A percentile compares a stretch with the other conserved stretches of the same genome.
Conservation (phyloP, 2,329 filamentous ascomycete species). For the Fusarium hainanense region DNA sequence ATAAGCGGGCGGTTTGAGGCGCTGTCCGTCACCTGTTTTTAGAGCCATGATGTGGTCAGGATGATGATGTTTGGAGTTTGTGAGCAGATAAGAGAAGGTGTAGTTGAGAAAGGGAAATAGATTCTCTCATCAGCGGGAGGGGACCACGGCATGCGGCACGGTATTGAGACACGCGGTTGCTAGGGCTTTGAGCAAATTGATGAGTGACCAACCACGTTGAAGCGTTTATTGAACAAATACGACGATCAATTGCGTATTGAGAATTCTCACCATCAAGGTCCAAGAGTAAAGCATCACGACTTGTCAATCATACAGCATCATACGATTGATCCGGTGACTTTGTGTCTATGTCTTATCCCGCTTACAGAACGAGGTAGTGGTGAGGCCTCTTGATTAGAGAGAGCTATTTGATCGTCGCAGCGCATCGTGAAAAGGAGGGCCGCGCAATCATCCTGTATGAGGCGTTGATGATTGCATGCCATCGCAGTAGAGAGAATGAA, state of each 20-base stretch:
- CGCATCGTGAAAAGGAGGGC: conserved; percentile 23
- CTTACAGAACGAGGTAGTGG: not conserved
- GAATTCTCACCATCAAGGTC: not conserved
- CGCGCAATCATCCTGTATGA: conserved; percentile 33
- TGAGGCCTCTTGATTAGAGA: not conserved
- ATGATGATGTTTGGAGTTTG: not conserved
- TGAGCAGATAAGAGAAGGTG: not conserved
- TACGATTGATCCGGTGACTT: not conserved
- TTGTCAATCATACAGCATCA: not conserved
- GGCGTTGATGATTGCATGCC: conserved; percentile 28
- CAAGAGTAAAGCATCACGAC: not conserved
- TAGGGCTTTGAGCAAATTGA: not conserved
- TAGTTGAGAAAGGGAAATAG: not conserved
- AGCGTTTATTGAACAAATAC: not conserved
- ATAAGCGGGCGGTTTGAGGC: not conserved
- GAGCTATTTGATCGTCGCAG: not conserved
- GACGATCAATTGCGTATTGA: not conserved
- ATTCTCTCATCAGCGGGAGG: not conserved
- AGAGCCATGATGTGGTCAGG: not conserved
- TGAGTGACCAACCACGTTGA: not conserved
- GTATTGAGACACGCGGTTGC: not conserved
- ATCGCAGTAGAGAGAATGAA: not conserved
- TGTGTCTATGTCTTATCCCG: not conserved
- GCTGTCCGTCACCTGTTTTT: not conserved
- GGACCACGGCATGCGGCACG: not conserved